Base-by-base conservation (phyloP, 805 yeast species). In the Schizosaccharomyces lindneri region DNA sequence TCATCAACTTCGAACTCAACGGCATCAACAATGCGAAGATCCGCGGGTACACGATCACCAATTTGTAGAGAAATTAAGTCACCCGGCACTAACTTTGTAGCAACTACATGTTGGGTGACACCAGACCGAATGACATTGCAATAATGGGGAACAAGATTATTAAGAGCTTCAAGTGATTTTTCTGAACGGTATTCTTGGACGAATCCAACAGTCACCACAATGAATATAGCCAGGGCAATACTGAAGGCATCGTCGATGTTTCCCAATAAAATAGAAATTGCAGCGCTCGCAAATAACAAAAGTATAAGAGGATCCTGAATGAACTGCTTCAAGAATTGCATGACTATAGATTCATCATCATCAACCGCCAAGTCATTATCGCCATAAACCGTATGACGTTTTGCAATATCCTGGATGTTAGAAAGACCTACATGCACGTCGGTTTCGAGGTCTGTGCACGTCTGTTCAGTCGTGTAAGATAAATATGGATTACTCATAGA, bases 21-120 rank as follows among this genome's bases (percentile, higher is more conserved):
- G 9, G 95, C 80, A 63, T 83, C 83, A 4, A 81, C 77, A 62
- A 93, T 75, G 68, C 98, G 79, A 36, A 93, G 73, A 72, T 93
- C 99, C 0, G 98, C 98, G 1, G 99, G 98, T 62, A 93, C 84
- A 66, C 96, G 78, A 72, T 93, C 99, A 66, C 99, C 99, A 61
- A 88, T 89, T 55, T 82, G 72, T 67, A 93, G 86, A 66, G 83
- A 84, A 48, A 93, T 95, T 68, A 93, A 73, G 71, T 93, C 99
- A 63, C 99, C 99, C 4, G 98, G 97, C 27, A 93, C 99, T 64
- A 93, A 78, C 19, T 62, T 60, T 11, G 62, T 59, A 46, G 61
- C 61, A 19, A 21, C 36, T 3, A 59, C n/a, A 41, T 24, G 41
- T 61, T 85, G 83, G 9, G 86, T 80, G 63, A 80, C 78, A 13